Conservation (phyloP, 176 grass and related monocot genomes). For the Ensete ventricosum region DNA sequence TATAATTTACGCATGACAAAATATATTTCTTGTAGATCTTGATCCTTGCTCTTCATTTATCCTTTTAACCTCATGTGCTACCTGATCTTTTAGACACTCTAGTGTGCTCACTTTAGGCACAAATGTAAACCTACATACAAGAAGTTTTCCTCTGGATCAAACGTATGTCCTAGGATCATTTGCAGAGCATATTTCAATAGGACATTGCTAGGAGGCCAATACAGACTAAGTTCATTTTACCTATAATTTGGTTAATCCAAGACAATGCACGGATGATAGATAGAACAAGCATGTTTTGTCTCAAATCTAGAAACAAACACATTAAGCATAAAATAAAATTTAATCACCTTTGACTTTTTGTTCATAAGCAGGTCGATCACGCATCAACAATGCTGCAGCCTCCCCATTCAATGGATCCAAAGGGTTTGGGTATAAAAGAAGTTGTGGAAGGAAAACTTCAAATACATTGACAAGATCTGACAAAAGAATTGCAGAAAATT, state of each 20-base stretch:
- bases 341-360: conserved; percentile 91
- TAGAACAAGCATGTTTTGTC: background rate
- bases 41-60: too few relatives aligned
- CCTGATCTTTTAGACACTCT: too few relatives aligned
- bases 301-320: background rate
- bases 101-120: background rate
- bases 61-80: too few relatives aligned
- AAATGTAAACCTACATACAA: too few relatives aligned
- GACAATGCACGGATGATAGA: background rate
- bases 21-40: too few relatives aligned
- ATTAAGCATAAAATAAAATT: background rate
- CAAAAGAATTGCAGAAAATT: background rate
- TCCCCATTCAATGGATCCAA: conserved; percentile 97
- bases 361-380: conserved; percentile 79
- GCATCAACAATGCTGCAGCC: conserved; percentile 96
- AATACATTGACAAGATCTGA: conserved; percentile 96
- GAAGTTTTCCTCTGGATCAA: background rate
- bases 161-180: background rate
- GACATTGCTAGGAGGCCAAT: background rate
- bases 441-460: conserved; percentile 87
- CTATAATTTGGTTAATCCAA: background rate
- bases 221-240: background rate
- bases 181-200: background rate
- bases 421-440: conserved; percentile 87
- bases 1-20: too few relatives aligned